phyloP scores from a whole-genome alignment of 305 asterid species.

The Fraxinus baroniana region DNA sequence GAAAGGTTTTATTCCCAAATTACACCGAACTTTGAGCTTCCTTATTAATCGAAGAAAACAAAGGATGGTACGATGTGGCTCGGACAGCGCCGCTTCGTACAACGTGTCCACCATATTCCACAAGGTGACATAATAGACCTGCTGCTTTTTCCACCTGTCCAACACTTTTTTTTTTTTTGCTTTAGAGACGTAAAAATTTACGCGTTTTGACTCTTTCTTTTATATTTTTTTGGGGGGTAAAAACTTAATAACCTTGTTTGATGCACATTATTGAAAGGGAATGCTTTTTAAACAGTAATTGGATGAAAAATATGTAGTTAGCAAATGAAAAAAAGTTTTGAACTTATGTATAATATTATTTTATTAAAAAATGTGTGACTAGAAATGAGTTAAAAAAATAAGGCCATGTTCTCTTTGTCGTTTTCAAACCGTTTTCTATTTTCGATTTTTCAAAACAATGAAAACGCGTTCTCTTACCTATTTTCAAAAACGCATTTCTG shows the following conservation, averaged over 20 bases:
- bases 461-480: no score
- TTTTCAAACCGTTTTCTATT: no score
- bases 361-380: no score
- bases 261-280: no score
- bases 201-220: neutral
- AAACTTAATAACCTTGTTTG: no score
- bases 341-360: no score
- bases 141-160: conserved; percentile 10
- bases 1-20: conserved; percentile 10
- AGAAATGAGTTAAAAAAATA: no score
- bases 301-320: no score
- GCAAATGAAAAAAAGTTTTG: no score
- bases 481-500: no score
- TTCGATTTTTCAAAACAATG: no score
- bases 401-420: neutral
- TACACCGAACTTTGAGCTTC: neutral
- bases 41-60: neutral
- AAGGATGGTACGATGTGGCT: conserved; percentile 16
- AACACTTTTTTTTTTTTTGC: neutral
- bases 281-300: no score
- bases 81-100: conserved; percentile 16
- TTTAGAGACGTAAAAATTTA: neutral
- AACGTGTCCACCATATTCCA: conserved; percentile 16
- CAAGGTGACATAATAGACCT: neutral
- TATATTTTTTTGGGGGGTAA: neutral